A percentile compares a stretch with the other conserved stretches of the same genome.
Conservation (phyloP, 2,329 filamentous ascomycete genomes). For the Neurospora sp. region DNA sequence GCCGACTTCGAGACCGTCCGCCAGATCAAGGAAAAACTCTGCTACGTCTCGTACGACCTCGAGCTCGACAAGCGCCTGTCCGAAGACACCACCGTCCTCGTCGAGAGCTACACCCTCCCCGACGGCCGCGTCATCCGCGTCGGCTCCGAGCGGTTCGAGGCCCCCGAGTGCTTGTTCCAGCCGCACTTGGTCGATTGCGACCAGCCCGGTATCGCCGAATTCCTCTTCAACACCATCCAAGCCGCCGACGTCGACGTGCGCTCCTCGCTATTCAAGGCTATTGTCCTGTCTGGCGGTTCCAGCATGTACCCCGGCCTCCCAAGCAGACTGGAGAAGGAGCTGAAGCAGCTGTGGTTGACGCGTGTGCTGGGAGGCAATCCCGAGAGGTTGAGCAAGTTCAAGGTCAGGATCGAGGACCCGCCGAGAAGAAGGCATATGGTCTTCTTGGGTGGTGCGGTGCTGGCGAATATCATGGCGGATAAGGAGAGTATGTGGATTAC, state of each 20-base stretch:
- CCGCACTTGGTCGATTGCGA: slow-evolving; percentile 96
- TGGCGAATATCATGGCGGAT: slow-evolving; percentile 98
- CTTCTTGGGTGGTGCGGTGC: slow-evolving; percentile 85
- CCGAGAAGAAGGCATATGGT: slow-evolving; percentile 97
- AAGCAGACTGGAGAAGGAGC: slow-evolving; percentile 90
- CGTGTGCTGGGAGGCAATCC: slow-evolving; percentile 84
- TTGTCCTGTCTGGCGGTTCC: slow-evolving; percentile 90
- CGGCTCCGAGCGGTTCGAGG: slow-evolving; percentile 94
- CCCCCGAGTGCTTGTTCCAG: slow-evolving; percentile 96
- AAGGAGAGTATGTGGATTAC: slow-evolving; percentile 99
- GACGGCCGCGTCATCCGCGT: slow-evolving; percentile 94
- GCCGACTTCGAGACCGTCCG: slow-evolving; percentile 98
- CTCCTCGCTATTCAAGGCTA: slow-evolving; percentile 89
- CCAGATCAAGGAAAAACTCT: slow-evolving; percentile 99
- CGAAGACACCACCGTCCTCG: slow-evolving; percentile 93
- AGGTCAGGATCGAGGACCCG: slow-evolving; percentile 97
- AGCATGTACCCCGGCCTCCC: slow-evolving; percentile 98
- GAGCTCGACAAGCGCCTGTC: slow-evolving; percentile 91
- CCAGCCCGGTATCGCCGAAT: slow-evolving; percentile 91
- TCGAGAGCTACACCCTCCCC: slow-evolving; percentile 94
- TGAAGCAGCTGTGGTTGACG: slow-evolving; percentile 97
- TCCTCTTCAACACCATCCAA: slow-evolving; percentile 98
- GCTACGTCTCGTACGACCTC: slow-evolving; percentile 97
- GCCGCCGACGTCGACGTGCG: slow-evolving; percentile 90
- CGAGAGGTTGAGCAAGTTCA: slow-evolving; percentile 95